phyloP scores from a whole-genome alignment of 2,329 filamentous ascomycete genomes.

The Arthroderma uncinatum region DNA sequence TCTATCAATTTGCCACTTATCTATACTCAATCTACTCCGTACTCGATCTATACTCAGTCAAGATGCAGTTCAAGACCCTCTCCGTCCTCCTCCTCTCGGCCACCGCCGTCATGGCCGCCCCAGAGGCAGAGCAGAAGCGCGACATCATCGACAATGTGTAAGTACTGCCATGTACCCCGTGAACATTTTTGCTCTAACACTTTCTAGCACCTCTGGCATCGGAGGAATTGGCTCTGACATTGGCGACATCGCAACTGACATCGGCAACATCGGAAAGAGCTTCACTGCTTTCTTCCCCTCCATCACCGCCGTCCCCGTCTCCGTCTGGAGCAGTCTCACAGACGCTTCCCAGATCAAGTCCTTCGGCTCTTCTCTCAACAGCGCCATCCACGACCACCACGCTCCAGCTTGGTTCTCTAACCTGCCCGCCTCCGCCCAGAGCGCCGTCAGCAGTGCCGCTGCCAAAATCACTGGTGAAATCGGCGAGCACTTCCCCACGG shows the following conservation, averaged over 20 bases:
- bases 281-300: conserved; percentile 6
- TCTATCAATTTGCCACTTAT: not conserved
- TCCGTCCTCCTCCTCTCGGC: conserved; percentile 18
- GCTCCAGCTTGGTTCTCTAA: conserved; percentile 14
- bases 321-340: conserved; percentile 8
- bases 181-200: not conserved
- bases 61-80: conserved; percentile 21
- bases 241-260: conserved; percentile 3
- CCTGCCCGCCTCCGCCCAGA: conserved; percentile 12
- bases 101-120: conserved; percentile 15
- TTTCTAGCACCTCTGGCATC: not conserved
- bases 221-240: not conserved
- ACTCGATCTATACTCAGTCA: conserved; percentile 5
- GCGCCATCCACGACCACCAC: conserved; percentile 12
- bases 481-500: not conserved
- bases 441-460: conserved; percentile 8
- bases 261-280: conserved; percentile 7
- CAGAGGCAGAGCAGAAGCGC: conserved; percentile 9
- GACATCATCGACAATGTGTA: conserved; percentile 10
- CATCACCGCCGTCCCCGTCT: conserved; percentile 10
- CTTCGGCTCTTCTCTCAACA: conserved; percentile 11
- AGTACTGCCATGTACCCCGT: not conserved
- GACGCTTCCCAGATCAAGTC: conserved; percentile 3
- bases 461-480: conserved; percentile 30
- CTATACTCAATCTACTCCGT: not conserved